Percentiles rank a stretch among this genome's conserved stretches.
Conservation (phyloP, 2,329 filamentous ascomycete genomes). For the Didymella keratinophila region DNA sequence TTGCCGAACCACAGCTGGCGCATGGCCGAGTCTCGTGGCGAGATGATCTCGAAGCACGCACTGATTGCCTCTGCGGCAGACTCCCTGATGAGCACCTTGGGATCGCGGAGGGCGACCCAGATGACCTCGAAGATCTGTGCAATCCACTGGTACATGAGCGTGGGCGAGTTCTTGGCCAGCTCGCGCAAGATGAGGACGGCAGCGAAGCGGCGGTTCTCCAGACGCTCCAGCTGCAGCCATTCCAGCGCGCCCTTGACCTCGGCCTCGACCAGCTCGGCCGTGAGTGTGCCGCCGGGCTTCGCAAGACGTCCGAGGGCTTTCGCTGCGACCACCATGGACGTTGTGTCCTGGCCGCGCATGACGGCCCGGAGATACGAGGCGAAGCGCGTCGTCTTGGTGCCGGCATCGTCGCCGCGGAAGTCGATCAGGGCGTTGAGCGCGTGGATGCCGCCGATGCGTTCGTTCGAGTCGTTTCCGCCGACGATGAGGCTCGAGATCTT, state of each 20-base stretch:
- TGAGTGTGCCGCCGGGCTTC: slow-evolving; percentile 89
- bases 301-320: slow-evolving; percentile 89
- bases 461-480: slow-evolving; percentile 84
- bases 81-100: slow-evolving; percentile 87
- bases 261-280: slow-evolving; percentile 93
- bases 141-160: slow-evolving; percentile 93
- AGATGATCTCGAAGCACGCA: slow-evolving; percentile 94
- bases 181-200: slow-evolving; percentile 91
- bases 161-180: slow-evolving; percentile 89
- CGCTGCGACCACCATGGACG: slow-evolving; percentile 89
- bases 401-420: slow-evolving; percentile 93
- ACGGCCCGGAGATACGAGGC: slow-evolving; percentile 88
- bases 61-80: slow-evolving; percentile 93
- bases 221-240: slow-evolving; percentile 93
- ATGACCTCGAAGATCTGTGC: slow-evolving; percentile 95
- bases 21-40: slow-evolving; percentile 87
- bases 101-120: slow-evolving; percentile 91
- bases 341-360: slow-evolving; percentile 87
- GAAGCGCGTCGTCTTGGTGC: slow-evolving; percentile 93
- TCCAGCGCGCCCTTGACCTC: slow-evolving; percentile 96
- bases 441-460: slow-evolving; percentile 89
- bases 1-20: slow-evolving; percentile 88
- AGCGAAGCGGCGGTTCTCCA: slow-evolving; percentile 92
- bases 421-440: slow-evolving; percentile 93
- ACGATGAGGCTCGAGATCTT: slow-evolving; percentile 78